Conservation (phyloP, 2,329 filamentous ascomycete species). For the Coniochaeta sp. region DNA sequence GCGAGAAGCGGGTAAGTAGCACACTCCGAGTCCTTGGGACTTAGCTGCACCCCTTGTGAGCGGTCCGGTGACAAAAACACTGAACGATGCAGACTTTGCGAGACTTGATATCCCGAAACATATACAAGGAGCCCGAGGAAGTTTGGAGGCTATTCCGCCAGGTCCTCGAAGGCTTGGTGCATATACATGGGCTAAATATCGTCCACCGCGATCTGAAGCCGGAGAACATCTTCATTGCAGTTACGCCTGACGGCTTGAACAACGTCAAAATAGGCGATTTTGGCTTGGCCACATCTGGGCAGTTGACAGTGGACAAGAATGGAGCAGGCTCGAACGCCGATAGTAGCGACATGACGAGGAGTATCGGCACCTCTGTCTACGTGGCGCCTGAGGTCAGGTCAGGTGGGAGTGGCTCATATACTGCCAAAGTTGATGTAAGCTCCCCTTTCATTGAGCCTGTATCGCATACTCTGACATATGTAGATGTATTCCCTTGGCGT, state of each 20-base stretch:
- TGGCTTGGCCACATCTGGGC: slow-evolving; percentile 83
- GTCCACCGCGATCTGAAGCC: slow-evolving; percentile 96
- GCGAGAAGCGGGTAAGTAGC: slow-evolving; percentile 67
- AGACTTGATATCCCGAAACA: slow-evolving; percentile 71
- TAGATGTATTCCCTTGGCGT: slow-evolving; percentile 94
- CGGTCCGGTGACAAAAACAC: neutral
- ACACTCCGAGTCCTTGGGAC: neutral
- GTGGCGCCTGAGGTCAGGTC: slow-evolving; percentile 87
- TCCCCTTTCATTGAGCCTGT: neutral
- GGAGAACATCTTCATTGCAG: slow-evolving; percentile 87
- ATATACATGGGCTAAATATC: slow-evolving; percentile 86
- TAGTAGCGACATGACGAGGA: slow-evolving; percentile 59
- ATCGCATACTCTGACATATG: slow-evolving; percentile 7
- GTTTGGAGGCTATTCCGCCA: slow-evolving; percentile 89
- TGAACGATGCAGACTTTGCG: slow-evolving; percentile 58
- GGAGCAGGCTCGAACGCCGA: slow-evolving; percentile 31
- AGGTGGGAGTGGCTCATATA: slow-evolving; percentile 68
- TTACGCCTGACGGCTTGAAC: slow-evolving; percentile 62
- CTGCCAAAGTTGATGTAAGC: slow-evolving; percentile 81
- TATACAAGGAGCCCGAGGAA: slow-evolving; percentile 68
- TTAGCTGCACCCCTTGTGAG: neutral
- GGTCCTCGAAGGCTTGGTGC: slow-evolving; percentile 78
- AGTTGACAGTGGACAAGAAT: slow-evolving; percentile 56
- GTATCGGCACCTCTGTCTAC: slow-evolving; percentile 76
- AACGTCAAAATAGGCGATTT: slow-evolving; percentile 97